These are phyloP conservation scores for Sporothrix inflata DNA, from an alignment of 2,329 filamentous ascomycete genomes.

Conservation along the genomic window DNA sequence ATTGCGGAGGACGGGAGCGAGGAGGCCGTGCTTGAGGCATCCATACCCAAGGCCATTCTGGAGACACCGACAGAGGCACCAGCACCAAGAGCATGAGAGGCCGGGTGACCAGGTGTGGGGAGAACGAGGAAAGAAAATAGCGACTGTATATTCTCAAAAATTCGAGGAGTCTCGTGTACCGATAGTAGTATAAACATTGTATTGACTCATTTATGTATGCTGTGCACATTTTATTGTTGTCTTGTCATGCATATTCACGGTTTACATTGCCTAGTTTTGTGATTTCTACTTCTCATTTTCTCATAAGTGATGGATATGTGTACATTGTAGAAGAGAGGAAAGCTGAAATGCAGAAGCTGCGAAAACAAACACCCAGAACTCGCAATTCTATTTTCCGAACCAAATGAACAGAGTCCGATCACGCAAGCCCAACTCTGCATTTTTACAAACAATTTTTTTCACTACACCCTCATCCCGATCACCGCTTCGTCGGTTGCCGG, in stretches of 20 bases:
- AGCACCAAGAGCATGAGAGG: conserved; percentile 14
- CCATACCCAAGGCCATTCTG: background rate
- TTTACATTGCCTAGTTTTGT: background rate
- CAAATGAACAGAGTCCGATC: background rate
- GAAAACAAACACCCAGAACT: background rate
- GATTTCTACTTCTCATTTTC: background rate
- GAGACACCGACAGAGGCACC: conserved; percentile 11
- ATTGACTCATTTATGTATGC: background rate
- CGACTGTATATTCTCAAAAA: conserved; percentile 20
- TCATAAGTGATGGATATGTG: conserved; percentile 17
- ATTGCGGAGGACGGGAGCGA: background rate
- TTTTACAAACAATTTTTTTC: background rate
- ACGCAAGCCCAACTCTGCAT: background rate
- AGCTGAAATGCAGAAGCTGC: background rate
- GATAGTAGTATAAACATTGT: conserved; percentile 18
- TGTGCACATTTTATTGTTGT: no score
- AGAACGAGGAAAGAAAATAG: conserved; percentile 2
- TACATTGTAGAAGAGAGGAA: conserved; percentile 25
- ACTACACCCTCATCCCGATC: background rate
- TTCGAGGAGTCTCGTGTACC: background rate
- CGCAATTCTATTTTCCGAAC: background rate
- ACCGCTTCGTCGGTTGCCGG: conserved; percentile 51
- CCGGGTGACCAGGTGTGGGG: no score
- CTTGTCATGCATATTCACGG: no score
- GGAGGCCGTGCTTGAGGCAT: background rate